Conservation (phyloP, 257 asterid genomes). For the Penstemon eatonii region DNA sequence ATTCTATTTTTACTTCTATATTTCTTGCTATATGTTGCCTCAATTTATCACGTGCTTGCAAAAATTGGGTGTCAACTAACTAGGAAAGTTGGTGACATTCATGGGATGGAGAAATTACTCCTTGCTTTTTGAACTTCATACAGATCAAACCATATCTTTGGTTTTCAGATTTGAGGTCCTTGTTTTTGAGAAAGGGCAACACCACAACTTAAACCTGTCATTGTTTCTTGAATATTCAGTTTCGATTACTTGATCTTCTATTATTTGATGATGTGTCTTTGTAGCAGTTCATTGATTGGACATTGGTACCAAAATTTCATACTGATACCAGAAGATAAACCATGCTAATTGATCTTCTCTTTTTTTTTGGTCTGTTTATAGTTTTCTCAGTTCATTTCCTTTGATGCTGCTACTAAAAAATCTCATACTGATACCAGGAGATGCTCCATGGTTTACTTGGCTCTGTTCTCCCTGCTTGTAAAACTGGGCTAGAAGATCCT, state of each 20-base stretch:
- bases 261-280: background rate
- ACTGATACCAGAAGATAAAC: too few relatives aligned
- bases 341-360: background rate
- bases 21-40: background rate
- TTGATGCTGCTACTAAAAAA: conserved; percentile 28
- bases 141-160: background rate
- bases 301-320: too few relatives aligned
- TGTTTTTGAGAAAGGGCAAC: background rate
- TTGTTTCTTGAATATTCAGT: conserved; percentile 11
- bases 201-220: background rate
- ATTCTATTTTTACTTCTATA: conserved; percentile 16
- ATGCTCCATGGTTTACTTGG: conserved; percentile 81
- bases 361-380: conserved; percentile 15
- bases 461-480: conserved; percentile 87
- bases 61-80: background rate
- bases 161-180: conserved; percentile 2
- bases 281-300: too few relatives aligned
- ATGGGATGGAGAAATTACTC: background rate
- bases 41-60: background rate
- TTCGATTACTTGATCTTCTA: background rate
- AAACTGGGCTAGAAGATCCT: conserved; percentile 97
- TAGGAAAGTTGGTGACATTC: background rate
- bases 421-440: conserved; percentile 56
- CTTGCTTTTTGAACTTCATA: background rate
- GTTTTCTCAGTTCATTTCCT: conserved; percentile 22